Evolutionary conservation across 441 rosid species (phyloP).

Genomic region (Gossypium schwendimanii): DNA sequence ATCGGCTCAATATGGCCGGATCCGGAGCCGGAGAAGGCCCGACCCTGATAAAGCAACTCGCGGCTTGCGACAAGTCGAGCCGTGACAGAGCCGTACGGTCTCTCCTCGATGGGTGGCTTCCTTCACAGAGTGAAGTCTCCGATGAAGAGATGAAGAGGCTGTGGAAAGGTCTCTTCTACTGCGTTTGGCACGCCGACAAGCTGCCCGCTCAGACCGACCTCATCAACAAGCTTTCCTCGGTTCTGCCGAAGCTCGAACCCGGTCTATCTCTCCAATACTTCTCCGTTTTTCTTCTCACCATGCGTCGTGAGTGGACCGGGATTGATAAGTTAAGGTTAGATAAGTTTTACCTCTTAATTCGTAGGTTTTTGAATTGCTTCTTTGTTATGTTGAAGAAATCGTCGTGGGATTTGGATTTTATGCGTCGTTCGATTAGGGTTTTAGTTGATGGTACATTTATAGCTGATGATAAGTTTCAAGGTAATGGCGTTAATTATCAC

Average conservation of each 20-base stretch:
- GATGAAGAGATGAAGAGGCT: constrained; percentile 65
- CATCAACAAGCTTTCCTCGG: constrained; percentile 48
- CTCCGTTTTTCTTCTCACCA: constrained; percentile 60
- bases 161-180: constrained; percentile 92
- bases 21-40: constrained; percentile 27
- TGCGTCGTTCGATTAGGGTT: constrained; percentile 33
- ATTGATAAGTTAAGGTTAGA: constrained; percentile 78
- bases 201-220: constrained; percentile 54
- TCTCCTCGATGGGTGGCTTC: constrained; percentile 31
- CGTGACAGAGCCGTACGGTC: constrained; percentile 57
- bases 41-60: constrained; percentile 32
- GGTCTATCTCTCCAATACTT: constrained; percentile 51
- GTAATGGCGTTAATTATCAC: constrained; percentile 78
- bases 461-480: constrained; percentile 49
- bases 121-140: constrained; percentile 45
- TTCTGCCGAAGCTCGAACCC: constrained; percentile 40
- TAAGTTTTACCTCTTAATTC: constrained; percentile 75
- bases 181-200: constrained; percentile 95
- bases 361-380: constrained; percentile 50
- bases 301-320: constrained; percentile 91
- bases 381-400: constrained; percentile 41
- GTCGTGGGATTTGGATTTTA: constrained; percentile 57
- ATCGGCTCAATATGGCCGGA: not conserved
- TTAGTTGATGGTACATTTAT: constrained; percentile 44
- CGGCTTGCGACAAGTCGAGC: constrained; percentile 44